These are phyloP conservation scores for Penicillium cataractarum DNA, from an alignment of 495 filamentous ascomycete species.

Conservation along the genomic window DNA sequence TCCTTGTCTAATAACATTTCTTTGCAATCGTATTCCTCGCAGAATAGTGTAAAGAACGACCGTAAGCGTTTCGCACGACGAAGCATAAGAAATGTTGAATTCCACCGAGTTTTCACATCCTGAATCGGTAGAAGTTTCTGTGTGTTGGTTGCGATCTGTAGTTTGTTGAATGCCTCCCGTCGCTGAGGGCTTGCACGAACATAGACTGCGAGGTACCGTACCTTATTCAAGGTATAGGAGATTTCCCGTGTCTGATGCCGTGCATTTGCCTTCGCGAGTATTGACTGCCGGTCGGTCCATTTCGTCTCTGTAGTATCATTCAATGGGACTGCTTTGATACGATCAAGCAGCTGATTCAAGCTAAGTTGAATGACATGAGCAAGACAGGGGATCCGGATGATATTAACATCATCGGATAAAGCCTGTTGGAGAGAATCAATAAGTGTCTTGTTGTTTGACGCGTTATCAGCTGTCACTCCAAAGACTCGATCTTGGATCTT, in stretches of 20 bases:
- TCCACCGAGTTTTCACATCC: slow-evolving; percentile 19
- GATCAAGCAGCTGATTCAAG: slow-evolving; percentile 21
- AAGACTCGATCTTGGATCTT: slow-evolving; percentile 13
- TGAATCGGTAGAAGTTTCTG: slow-evolving; percentile 21
- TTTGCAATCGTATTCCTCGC: slow-evolving; percentile 12
- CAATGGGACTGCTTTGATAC: slow-evolving; percentile 10
- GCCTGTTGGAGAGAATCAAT: too few species aligned
- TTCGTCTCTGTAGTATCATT: slow-evolving; percentile 16
- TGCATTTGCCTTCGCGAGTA: neutral
- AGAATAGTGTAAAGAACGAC: slow-evolving; percentile 13
- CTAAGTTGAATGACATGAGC: slow-evolving; percentile 18
- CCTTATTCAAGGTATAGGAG: slow-evolving; percentile 18
- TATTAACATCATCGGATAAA: slow-evolving; percentile 6
- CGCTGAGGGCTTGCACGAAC: slow-evolving; percentile 20
- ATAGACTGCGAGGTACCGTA: slow-evolving; percentile 15
- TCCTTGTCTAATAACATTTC: slow-evolving; percentile 17
- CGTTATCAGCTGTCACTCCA: slow-evolving; percentile 15
- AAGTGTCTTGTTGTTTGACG: too few species aligned
- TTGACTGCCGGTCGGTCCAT: slow-evolving; percentile 12
- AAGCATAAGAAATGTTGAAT: slow-evolving; percentile 21
- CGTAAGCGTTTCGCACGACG: slow-evolving; percentile 13
- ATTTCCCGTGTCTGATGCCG: slow-evolving; percentile 9
- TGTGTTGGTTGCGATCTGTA: slow-evolving; percentile 15
- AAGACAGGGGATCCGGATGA: slow-evolving; percentile 19
- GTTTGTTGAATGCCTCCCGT: slow-evolving; percentile 12